Base-by-base conservation (phyloP, 805 yeast species). In the Jamesozyma piceae region DNA sequence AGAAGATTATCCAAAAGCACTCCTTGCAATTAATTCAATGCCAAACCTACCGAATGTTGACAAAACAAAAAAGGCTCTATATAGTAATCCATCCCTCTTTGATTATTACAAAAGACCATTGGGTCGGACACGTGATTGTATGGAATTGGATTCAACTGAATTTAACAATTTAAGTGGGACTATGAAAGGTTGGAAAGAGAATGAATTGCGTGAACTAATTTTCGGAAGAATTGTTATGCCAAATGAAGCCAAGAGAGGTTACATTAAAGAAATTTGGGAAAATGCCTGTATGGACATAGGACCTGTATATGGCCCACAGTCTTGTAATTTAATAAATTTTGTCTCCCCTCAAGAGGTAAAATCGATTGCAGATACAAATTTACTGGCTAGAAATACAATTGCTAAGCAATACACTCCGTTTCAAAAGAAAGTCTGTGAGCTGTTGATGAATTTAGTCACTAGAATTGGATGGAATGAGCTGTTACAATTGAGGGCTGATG, bases 391-490 rank as follows among this genome's bases (percentile, higher is more conserved):
- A 37, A 62, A 57, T 45, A 47, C 60, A 17, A 45, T 54, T 18
- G 55, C 58, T 4, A 55, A 54, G 26, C 57, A 53, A 29, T 49
- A 48, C 29, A 52, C 55, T 33, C 52, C 57, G 57, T 60, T 55
- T 22, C 50, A 55, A 39, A 39, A 43, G 33, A 46, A 64, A 41
- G 85, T 84, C 1, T 90, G 86, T 58, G 80, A 79, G 35, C 62
- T 88, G 43, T 62, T 90, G 43, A 78, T 94, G 4, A 68, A 77
- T 8, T 73, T 92, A 49, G 77, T 80, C 2, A 72, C 80, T 17
- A 64, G 71, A 20, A 67, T 80, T 33, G 96, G 96, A 3, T 90
- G 98, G 98, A 86, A 85, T 51, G 75, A 72, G 29, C 61, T 87
- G 29, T 69, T 89, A 49, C 67, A 69, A 43, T 55, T 80, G 31